phyloP scores from a whole-genome alignment of 2,329 filamentous ascomycete genomes.

The Aspergillus sp. region DNA sequence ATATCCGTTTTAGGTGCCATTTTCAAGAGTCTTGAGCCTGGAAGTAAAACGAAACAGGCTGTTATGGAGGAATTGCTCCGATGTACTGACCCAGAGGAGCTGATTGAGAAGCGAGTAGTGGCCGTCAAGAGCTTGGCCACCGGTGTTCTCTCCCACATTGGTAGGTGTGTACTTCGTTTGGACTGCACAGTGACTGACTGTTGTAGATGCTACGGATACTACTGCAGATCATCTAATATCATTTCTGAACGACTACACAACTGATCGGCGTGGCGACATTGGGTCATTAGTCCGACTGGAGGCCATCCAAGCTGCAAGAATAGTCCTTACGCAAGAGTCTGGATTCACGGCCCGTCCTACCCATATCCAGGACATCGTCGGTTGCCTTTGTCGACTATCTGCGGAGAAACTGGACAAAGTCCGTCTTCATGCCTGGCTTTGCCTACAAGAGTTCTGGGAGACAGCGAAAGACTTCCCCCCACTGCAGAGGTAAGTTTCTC shows the following conservation, averaged over 20 bases:
- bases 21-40: slow-evolving; percentile 32
- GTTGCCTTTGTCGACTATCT: slow-evolving; percentile 64
- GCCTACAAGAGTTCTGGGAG: slow-evolving; percentile 42
- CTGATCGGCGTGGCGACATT: slow-evolving; percentile 83
- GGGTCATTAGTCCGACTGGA: slow-evolving; percentile 82
- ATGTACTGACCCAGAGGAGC: slow-evolving; percentile 35
- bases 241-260: slow-evolving; percentile 82
- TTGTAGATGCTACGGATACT: slow-evolving; percentile 27
- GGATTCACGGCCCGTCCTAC: slow-evolving; percentile 9
- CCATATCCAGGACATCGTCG: slow-evolving; percentile 28
- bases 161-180: slow-evolving; percentile 22
- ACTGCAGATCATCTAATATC: slow-evolving; percentile 30
- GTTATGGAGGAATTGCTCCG: slow-evolving; percentile 35
- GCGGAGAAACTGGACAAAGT: slow-evolving; percentile 90
- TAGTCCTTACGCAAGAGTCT: slow-evolving; percentile 25
- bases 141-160: slow-evolving; percentile 36
- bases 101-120: slow-evolving; percentile 42
- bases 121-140: slow-evolving; percentile 40
- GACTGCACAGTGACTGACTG: slow-evolving; percentile 17
- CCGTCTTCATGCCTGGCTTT: slow-evolving; percentile 54
- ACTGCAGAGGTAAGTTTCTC: slow-evolving; percentile 42
- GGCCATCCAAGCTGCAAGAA: slow-evolving; percentile 66
- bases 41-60: slow-evolving; percentile 21
- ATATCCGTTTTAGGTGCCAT: slow-evolving; percentile 43
- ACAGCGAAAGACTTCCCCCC: slow-evolving; percentile 31